These are phyloP conservation scores for Boletus reticuloceps DNA, from an alignment of 768 basidiomycete species.

Conservation along the genomic window DNA sequence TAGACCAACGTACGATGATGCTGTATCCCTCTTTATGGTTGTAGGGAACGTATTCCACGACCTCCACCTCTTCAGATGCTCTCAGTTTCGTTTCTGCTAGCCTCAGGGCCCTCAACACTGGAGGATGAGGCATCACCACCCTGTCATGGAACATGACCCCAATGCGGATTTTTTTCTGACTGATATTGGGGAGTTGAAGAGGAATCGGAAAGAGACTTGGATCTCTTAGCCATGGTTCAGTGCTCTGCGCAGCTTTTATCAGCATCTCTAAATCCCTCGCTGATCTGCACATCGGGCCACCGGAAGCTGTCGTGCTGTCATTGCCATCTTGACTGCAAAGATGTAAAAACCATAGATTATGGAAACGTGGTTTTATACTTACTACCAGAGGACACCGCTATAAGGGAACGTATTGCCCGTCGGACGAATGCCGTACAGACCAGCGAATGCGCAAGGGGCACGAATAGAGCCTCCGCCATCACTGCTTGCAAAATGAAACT, in stretches of 20 bases:
- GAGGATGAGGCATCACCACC: slow-evolving; percentile 40
- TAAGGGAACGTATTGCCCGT: slow-evolving; percentile 32
- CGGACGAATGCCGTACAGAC: slow-evolving; percentile 42
- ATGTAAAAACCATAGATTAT: slow-evolving; percentile 6
- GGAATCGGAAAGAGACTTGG: slow-evolving; percentile 33
- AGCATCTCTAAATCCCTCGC: slow-evolving; percentile 26
- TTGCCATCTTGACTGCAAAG: slow-evolving; percentile 24
- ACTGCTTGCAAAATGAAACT: slow-evolving; percentile 5
- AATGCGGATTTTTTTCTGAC: slow-evolving; percentile 28
- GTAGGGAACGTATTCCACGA: slow-evolving; percentile 36
- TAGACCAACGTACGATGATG: slow-evolving; percentile 27
- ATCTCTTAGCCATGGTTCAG: slow-evolving; percentile 42
- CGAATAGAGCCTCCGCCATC: slow-evolving; percentile 40
- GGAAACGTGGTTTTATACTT: slow-evolving; percentile 2
- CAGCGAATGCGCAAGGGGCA: slow-evolving; percentile 35
- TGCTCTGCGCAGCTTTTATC: slow-evolving; percentile 22
- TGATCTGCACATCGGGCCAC: slow-evolving; percentile 28
- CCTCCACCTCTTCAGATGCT: slow-evolving; percentile 32
- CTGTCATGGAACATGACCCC: slow-evolving; percentile 35
- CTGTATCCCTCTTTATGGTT: slow-evolving; percentile 33
- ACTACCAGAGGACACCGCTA: slow-evolving; percentile 12
- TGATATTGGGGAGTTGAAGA: slow-evolving; percentile 21
- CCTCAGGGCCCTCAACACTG: slow-evolving; percentile 40
- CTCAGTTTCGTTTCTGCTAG: slow-evolving; percentile 35
- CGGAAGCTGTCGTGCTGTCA: slow-evolving; percentile 9